Evolutionary conservation across 2,329 filamentous ascomycete genomes (phyloP).

Genomic region (Rhynchosporium graminicola): DNA sequence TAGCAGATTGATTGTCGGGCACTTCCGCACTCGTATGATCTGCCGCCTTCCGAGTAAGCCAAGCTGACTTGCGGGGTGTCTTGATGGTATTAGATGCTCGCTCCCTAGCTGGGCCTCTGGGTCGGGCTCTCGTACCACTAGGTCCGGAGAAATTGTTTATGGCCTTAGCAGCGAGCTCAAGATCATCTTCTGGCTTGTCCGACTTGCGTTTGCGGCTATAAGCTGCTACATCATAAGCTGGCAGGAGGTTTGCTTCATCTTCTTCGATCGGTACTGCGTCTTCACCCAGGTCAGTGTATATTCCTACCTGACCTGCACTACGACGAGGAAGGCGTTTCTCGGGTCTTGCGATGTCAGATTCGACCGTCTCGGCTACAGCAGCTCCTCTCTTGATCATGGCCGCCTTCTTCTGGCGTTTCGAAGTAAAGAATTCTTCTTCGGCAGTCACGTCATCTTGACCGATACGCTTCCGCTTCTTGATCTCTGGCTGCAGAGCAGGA

Average conservation of each 20-base stretch:
- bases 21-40: conserved; percentile 20
- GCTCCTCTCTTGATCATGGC: conserved; percentile 25
- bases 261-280: conserved; percentile 33
- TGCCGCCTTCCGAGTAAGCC: conserved; percentile 36
- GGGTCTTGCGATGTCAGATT: conserved; percentile 7
- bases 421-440: conserved; percentile 36
- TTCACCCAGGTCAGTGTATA: conserved; percentile 35
- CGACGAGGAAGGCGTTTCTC: conserved; percentile 29
- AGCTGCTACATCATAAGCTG: conserved; percentile 11
- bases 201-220: conserved; percentile 11
- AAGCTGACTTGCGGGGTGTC: conserved; percentile 33
- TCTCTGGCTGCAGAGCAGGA: conserved; percentile 21
- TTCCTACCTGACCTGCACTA: conserved; percentile 27
- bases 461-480: conserved; percentile 32
- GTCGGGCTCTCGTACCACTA: conserved; percentile 16
- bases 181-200: conserved; percentile 17
- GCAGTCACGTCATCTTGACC: conserved; percentile 29
- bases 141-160: conserved; percentile 28
- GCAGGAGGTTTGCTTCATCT: conserved; percentile 26
- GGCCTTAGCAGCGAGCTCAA: conserved; percentile 33
- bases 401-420: conserved; percentile 31
- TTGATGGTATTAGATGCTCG: conserved; percentile 28
- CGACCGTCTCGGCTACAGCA: conserved; percentile 7
- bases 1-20: conserved; percentile 14
- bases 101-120: conserved; percentile 19